phyloP scores from a whole-genome alignment of 352 stramenopile genomes.

The Halophytophthora batemanensis region DNA sequence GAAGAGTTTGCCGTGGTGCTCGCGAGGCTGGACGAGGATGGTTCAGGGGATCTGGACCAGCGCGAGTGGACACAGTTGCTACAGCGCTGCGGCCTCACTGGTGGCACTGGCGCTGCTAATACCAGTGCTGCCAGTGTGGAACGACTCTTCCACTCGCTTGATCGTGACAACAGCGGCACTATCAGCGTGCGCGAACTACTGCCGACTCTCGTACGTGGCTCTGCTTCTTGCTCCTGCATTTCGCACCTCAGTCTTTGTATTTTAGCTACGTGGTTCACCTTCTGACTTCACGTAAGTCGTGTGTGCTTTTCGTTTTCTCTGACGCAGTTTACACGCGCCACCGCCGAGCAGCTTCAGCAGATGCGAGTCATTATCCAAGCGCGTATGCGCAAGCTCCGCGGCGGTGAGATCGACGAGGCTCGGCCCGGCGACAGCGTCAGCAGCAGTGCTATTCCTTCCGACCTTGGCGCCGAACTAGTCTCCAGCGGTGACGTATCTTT shows the following conservation, averaged over 20 bases:
- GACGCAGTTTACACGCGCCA: conserved; percentile 46
- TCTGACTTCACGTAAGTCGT: conserved; percentile 2
- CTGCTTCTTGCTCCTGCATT: conserved; percentile 1
- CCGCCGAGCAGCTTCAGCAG: conserved; percentile 41
- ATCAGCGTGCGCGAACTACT: conserved; percentile 52
- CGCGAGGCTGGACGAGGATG: conserved; percentile 52
- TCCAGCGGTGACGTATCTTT: no score
- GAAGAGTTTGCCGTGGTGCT: conserved; percentile 50
- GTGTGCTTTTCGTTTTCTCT: not conserved
- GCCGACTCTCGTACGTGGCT: conserved; percentile 37
- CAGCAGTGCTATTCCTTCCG: not conserved
- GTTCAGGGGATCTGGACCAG: conserved; percentile 51
- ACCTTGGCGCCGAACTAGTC: not conserved
- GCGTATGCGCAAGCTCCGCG: conserved; percentile 16
- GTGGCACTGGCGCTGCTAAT: conserved; percentile 12
- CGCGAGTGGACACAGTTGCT: conserved; percentile 54
- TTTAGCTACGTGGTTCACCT: conserved; percentile 10
- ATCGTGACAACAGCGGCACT: conserved; percentile 45
- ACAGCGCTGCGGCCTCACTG: conserved; percentile 22
- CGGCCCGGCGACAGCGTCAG: not conserved
- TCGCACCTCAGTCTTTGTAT: not conserved
- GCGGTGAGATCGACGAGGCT: not conserved
- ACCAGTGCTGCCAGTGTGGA: conserved; percentile 29
- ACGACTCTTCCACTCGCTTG: conserved; percentile 46
- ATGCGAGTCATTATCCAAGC: conserved; percentile 36